Conservation (phyloP, 495 filamentous ascomycete species). For the Penicillium ucsense region DNA sequence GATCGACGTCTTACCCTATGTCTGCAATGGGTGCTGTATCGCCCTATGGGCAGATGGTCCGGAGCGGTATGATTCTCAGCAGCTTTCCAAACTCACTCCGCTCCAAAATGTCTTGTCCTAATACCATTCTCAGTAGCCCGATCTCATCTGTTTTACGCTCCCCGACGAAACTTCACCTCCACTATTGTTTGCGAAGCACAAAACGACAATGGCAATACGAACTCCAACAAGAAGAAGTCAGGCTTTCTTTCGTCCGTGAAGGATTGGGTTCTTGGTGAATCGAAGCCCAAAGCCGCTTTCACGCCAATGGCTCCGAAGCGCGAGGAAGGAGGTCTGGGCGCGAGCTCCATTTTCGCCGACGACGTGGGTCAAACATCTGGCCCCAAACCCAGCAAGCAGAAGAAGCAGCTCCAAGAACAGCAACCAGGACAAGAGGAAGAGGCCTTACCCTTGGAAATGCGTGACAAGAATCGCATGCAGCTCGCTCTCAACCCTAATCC, state of each 20-base stretch:
- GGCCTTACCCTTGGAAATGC: slow-evolving; percentile 15
- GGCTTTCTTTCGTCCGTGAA: slow-evolving; percentile 24
- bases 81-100: not conserved
- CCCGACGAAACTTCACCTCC: slow-evolving; percentile 33
- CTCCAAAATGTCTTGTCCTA: not conserved
- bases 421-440: slow-evolving; percentile 1
- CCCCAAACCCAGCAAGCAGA: slow-evolving; percentile 18
- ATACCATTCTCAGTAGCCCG: slow-evolving; percentile 19
- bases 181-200: slow-evolving; percentile 23
- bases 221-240: slow-evolving; percentile 4
- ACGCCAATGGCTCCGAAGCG: slow-evolving; percentile 21
- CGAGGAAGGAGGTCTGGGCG: slow-evolving; percentile 26
- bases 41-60: slow-evolving; percentile 33
- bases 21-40: slow-evolving; percentile 31
- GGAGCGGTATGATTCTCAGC: slow-evolving; percentile 23
- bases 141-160: slow-evolving; percentile 25
- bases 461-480: slow-evolving; percentile 42
- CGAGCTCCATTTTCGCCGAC: slow-evolving; percentile 36
- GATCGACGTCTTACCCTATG: slow-evolving; percentile 16
- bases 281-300: slow-evolving; percentile 22
- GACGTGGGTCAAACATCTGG: slow-evolving; percentile 21
- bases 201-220: slow-evolving; percentile 10
- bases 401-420: slow-evolving; percentile 9
- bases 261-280: slow-evolving; percentile 28
- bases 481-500: slow-evolving; percentile 62